Percentiles rank a stretch among this genome's conserved stretches.
Conservation (phyloP, 1,139 yeast genomes). For the Blastobotrys raffinosifermentans region DNA sequence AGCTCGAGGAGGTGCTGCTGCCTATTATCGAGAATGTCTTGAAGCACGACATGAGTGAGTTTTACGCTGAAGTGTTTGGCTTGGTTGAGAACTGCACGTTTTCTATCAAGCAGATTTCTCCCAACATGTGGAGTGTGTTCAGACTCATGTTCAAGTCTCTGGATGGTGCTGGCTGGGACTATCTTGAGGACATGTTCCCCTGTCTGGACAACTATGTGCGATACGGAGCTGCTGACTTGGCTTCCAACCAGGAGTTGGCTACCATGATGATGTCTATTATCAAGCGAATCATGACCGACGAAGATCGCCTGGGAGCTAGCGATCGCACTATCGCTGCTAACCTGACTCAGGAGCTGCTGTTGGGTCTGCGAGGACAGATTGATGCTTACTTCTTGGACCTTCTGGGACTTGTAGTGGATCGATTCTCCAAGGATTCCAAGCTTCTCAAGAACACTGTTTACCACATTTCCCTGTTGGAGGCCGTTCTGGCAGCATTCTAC, state of each 20-base stretch:
- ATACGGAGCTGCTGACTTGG: constrained; percentile 56
- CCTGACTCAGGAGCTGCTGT: constrained; percentile 50
- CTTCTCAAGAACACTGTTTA: constrained; percentile 37
- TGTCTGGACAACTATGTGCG: constrained; percentile 71
- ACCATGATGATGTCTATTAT: constrained; percentile 30
- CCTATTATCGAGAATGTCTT: constrained; percentile 72
- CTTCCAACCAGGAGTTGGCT: constrained; percentile 30
- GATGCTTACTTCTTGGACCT: constrained; percentile 40
- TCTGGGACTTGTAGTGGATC: constrained; percentile 31
- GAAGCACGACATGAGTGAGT: constrained; percentile 62
- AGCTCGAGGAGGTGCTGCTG: constrained; percentile 64
- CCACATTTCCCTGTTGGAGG: constrained; percentile 55
- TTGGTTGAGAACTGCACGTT: constrained; percentile 82
- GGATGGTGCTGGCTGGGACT: constrained; percentile 47
- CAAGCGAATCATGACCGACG: constrained; percentile 32
- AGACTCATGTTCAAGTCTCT: constrained; percentile 50
- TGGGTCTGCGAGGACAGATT: constrained; percentile 39
- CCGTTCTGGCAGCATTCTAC: constrained; percentile 60
- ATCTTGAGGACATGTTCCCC: constrained; percentile 71
- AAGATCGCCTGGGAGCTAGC: constrained; percentile 41
- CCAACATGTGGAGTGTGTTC: constrained; percentile 71
- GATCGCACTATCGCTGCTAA: constrained; percentile 50
- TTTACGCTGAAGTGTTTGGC: constrained; percentile 76
- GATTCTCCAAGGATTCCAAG: constrained; percentile 24
- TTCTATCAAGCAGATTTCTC: constrained; percentile 63